These are phyloP conservation scores for Kazachstania kunashirensis DNA, from an alignment of 805 yeast genomes.

Conservation along the genomic window DNA sequence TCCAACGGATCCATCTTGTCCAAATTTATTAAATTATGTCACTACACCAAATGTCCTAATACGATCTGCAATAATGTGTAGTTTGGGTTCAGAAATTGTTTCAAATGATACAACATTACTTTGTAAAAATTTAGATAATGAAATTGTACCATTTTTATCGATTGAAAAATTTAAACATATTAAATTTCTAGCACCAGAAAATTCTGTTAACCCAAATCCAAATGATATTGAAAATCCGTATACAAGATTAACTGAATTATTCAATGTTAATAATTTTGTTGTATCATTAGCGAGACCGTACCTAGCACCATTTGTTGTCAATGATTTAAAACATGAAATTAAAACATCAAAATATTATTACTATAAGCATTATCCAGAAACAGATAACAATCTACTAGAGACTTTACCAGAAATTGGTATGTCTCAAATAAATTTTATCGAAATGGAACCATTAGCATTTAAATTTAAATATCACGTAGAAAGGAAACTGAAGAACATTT, in stretches of 20 bases:
- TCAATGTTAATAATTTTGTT: slow-evolving; percentile 88
- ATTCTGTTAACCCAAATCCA: slow-evolving; percentile 31
- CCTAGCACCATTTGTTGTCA: slow-evolving; percentile 77
- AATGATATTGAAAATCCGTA: slow-evolving; percentile 58
- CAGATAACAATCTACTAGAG: slow-evolving; percentile 12
- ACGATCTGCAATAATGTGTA: slow-evolving; percentile 83
- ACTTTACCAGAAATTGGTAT: slow-evolving; percentile 15
- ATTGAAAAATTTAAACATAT: slow-evolving; percentile 24
- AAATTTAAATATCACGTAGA: slow-evolving; percentile 30
- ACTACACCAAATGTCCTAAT: slow-evolving; percentile 89
- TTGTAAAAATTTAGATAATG: slow-evolving; percentile 55
- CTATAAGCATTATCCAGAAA: slow-evolving; percentile 33
- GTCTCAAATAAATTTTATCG: slow-evolving; percentile 26
- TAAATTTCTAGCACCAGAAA: slow-evolving; percentile 37
- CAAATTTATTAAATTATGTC: slow-evolving; percentile 72
- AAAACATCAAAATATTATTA: slow-evolving; percentile 32
- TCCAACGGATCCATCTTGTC: slow-evolving; percentile 53
- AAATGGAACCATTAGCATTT: slow-evolving; percentile 30
- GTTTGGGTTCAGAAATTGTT: slow-evolving; percentile 63
- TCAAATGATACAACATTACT: slow-evolving; percentile 45
- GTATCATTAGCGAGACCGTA: slow-evolving; percentile 91
- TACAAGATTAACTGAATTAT: slow-evolving; percentile 78
- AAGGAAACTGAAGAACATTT: slow-evolving; percentile 41
- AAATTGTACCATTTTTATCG: slow-evolving; percentile 47
- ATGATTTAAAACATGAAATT: slow-evolving; percentile 67